A percentile compares a stretch with the other conserved stretches of the same genome.
phyloP scores from a whole-genome alignment of 2,329 filamentous ascomycete genomes.

The Penicillium corylophilum region DNA sequence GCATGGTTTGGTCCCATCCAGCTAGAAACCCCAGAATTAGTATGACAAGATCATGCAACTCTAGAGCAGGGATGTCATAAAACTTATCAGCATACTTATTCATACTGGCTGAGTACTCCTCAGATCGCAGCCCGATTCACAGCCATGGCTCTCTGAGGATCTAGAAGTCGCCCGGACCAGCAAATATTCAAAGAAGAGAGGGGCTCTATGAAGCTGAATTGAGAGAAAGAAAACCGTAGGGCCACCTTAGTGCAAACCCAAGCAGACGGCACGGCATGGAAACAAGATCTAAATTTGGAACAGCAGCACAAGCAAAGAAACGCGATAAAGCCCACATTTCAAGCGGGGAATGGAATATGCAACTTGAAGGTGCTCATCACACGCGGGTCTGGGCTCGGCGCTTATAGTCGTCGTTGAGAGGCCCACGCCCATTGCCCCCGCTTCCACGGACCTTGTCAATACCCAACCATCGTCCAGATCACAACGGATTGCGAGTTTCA shows the following conservation, averaged over 20 bases:
- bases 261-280: slow-evolving; percentile 16
- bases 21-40: slow-evolving; percentile 29
- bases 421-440: slow-evolving; percentile 15
- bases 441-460: slow-evolving; percentile 6
- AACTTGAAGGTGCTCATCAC: slow-evolving; percentile 32
- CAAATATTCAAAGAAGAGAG: not conserved
- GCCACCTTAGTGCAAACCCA: slow-evolving; percentile 20
- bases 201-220: slow-evolving; percentile 21
- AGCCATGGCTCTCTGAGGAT: slow-evolving; percentile 26
- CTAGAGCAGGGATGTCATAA: slow-evolving; percentile 3
- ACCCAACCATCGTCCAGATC: slow-evolving; percentile 12
- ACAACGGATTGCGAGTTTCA: slow-evolving; percentile 4
- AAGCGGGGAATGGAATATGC: slow-evolving; percentile 27
- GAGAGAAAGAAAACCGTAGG: slow-evolving; percentile 16
- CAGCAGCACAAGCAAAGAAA: slow-evolving; percentile 20
- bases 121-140: slow-evolving; percentile 26
- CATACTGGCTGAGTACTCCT: slow-evolving; percentile 33
- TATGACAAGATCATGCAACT: slow-evolving; percentile 7
- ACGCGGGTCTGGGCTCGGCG: slow-evolving; percentile 30
- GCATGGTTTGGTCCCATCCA: slow-evolving; percentile 34
- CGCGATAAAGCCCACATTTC: slow-evolving; percentile 12
- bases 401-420: slow-evolving; percentile 27
- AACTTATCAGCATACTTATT: slow-evolving; percentile 35
- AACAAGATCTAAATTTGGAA: slow-evolving; percentile 28
- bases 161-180: not conserved